These are phyloP conservation scores for Orbilia blumenaviensis DNA, from an alignment of 2,329 filamentous ascomycete species.

Conservation along the genomic window DNA sequence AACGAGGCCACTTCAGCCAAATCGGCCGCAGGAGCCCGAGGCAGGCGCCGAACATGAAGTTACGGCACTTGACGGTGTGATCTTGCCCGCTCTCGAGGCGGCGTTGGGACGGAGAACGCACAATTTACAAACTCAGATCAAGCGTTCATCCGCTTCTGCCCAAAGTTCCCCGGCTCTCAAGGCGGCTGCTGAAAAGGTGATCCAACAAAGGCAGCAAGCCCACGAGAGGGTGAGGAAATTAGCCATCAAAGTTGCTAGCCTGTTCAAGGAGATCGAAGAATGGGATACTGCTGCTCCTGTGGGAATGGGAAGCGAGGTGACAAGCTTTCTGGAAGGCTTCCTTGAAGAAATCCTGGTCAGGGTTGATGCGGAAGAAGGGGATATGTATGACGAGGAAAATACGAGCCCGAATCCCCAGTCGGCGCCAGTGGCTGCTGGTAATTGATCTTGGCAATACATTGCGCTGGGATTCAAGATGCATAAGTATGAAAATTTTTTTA, in stretches of 20 bases:
- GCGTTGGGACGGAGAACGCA: slow-evolving; percentile 80
- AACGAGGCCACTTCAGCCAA: slow-evolving; percentile 35
- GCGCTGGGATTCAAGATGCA: not conserved
- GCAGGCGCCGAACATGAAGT: slow-evolving; percentile 69
- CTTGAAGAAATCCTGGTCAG: slow-evolving; percentile 92
- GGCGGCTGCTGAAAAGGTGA: slow-evolving; percentile 62
- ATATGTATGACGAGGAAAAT: slow-evolving; percentile 46
- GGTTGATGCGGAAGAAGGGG: slow-evolving; percentile 84
- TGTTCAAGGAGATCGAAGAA: slow-evolving; percentile 89
- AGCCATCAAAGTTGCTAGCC: slow-evolving; percentile 80
- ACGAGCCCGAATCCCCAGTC: slow-evolving; percentile 28
- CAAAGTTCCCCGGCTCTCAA: slow-evolving; percentile 52
- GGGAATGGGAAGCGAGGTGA: slow-evolving; percentile 90
- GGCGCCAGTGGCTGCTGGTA: not conserved
- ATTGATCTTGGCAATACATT: slow-evolving; percentile 22
- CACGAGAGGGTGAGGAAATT: slow-evolving; percentile 84
- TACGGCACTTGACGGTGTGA: slow-evolving; percentile 87
- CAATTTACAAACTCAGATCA: slow-evolving; percentile 64
- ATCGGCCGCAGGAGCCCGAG: slow-evolving; percentile 27
- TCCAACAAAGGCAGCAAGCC: slow-evolving; percentile 74
- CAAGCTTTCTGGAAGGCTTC: slow-evolving; percentile 87
- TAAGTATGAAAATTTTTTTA: slow-evolving; percentile 24
- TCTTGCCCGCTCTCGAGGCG: slow-evolving; percentile 90
- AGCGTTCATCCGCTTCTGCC: slow-evolving; percentile 53
- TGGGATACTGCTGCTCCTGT: slow-evolving; percentile 87